Evolutionary conservation across 2,329 filamentous ascomycete genomes (phyloP), one percentile per base, ranked within the genome.

Genomic region (Epichloe glyceriae): DNA sequence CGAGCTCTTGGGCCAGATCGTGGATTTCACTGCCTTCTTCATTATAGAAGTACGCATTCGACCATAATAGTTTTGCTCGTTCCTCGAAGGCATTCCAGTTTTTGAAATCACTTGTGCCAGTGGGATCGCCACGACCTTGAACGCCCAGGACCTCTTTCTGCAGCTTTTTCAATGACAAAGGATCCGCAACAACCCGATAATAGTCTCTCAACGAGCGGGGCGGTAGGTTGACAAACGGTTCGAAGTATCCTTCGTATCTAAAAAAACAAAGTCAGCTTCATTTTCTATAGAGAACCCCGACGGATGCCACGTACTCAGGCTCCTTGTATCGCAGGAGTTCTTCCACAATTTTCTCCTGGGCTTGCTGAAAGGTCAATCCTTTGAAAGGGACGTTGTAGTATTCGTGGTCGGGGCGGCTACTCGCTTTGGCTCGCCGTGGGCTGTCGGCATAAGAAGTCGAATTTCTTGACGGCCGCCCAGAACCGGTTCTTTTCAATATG

Each of bases 1-100:
- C 83, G 6, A 96, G 78, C 53, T 93, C 82, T 46, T 82, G 79
- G 0, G 88, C 88, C 54, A 93, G 73, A 20, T 79, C 73, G 56
- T 83, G 88, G 48, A 95, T 90, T 15, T 88, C 85, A 61, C 90
- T 95, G 4, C 85, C 86, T 62, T 95, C 89, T 65, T 95, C 88
- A 58, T 96, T 96, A 72, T 91, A 96, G 53, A 84, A 84, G 60
- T 82, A 85, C 0, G 89, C 88, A 65, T 96, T 96, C 46, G 76
- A 78, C 90, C 90, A 96, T 42, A 96, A 82, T 49, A 87, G 75
- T 59, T 82, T 86, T 12, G 87, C 76, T 60, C 86, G 86, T 50
- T 89, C 82, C 63, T 88, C 88, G 57, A 95, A 88, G 1, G 82
- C 76, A 51, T 82, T 76, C 90, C 90, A 96, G 47, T 73, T 85